Evolutionary conservation across 192 early-diverging fungal genomes (phyloP).

Genomic region (Coemansia sp.): DNA sequence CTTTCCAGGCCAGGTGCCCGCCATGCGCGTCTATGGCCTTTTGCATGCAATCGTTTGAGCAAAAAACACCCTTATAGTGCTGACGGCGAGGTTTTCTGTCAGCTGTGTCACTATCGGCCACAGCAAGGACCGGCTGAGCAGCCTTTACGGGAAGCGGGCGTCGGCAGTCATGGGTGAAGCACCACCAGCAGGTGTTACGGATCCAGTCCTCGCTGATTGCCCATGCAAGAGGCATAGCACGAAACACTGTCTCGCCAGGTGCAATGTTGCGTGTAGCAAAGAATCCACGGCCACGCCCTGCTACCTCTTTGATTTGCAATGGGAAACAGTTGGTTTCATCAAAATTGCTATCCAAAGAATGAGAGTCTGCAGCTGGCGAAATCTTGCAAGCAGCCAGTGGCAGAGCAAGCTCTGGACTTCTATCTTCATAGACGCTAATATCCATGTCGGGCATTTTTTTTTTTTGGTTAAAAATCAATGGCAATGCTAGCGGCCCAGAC

Average conservation of each 20-base stretch:
- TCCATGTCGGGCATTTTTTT: too few relatives aligned
- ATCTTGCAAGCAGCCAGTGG: conserved; percentile 7
- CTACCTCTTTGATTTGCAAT: conserved; percentile 25
- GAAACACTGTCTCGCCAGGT: conserved; percentile 30
- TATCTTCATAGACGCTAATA: not conserved
- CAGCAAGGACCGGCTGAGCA: not conserved
- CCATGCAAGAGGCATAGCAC: conserved; percentile 35
- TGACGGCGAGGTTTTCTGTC: not conserved
- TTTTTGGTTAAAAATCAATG: too few relatives aligned
- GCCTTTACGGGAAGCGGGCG: conserved; percentile 28
- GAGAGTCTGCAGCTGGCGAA: not conserved
- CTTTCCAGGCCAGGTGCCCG: conserved; percentile 19
- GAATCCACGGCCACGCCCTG: conserved; percentile 47
- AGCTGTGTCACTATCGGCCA: not conserved
- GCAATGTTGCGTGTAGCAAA: conserved; percentile 41
- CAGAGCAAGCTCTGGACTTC: not conserved
- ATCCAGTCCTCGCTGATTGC: conserved; percentile 41
- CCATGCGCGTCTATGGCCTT: conserved; percentile 25
- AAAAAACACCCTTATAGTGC: conserved; percentile 39
- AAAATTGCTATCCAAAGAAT: not conserved
- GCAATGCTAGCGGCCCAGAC: too few relatives aligned
- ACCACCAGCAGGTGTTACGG: conserved; percentile 47
- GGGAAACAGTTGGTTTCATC: conserved; percentile 19
- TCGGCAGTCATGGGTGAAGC: conserved; percentile 27
- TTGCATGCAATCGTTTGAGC: conserved; percentile 29